phyloP scores from a whole-genome alignment of 352 stramenopile genomes.

The Globisporangium takayamanum region DNA sequence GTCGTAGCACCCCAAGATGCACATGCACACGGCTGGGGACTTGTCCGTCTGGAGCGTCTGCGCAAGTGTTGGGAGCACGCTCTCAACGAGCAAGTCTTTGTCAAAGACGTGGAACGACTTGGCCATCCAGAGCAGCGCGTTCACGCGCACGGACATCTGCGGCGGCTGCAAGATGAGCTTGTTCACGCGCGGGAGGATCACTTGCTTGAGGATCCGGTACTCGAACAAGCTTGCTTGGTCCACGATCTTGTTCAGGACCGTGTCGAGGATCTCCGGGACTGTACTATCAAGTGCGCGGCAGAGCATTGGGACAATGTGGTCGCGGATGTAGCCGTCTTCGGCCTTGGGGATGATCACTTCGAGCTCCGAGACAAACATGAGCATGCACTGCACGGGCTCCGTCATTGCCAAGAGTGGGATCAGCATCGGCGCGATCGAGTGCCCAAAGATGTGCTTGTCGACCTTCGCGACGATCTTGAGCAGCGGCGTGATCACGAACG shows the following conservation, averaged over 20 bases:
- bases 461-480: conserved; percentile 86
- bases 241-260: conserved; percentile 85
- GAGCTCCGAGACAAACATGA: conserved; percentile 86
- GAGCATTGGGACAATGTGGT: conserved; percentile 85
- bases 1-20: conserved; percentile 83
- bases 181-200: conserved; percentile 81
- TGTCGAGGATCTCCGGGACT: conserved; percentile 82
- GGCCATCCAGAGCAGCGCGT: conserved; percentile 77
- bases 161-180: conserved; percentile 81
- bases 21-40: conserved; percentile 82
- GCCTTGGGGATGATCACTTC: conserved; percentile 79
- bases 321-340: conserved; percentile 84
- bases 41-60: conserved; percentile 77
- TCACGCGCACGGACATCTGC: conserved; percentile 80
- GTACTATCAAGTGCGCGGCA: conserved; percentile 78
- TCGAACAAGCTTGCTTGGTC: conserved; percentile 84
- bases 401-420: conserved; percentile 70
- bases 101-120: conserved; percentile 89
- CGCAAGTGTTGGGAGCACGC: conserved; percentile 66
- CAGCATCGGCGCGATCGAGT: conserved; percentile 78
- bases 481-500: conserved; percentile 84
- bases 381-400: conserved; percentile 87
- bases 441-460: conserved; percentile 78
- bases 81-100: conserved; percentile 82
- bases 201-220: conserved; percentile 85